A percentile compares a stretch with the other conserved stretches of the same genome.
These are phyloP conservation scores for Jackrogersella multiformis DNA, from an alignment of 495 filamentous ascomycete genomes.

Conservation along the genomic window DNA sequence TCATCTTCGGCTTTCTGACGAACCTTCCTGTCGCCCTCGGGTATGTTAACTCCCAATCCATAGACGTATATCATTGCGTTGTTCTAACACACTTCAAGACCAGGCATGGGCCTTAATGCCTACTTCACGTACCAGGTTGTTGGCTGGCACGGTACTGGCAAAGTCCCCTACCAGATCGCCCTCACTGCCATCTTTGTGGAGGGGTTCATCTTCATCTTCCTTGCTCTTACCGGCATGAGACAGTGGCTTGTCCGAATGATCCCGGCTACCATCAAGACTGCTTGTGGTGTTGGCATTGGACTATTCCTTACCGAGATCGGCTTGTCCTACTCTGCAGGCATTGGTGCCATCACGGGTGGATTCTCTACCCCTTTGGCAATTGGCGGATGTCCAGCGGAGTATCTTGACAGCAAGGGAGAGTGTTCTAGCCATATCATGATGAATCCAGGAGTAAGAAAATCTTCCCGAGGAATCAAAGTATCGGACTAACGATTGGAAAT, in stretches of 20 bases:
- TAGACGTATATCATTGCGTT: background rate
- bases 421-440: constrained; percentile 67
- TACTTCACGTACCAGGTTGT: constrained; percentile 91
- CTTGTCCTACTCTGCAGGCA: constrained; percentile 77
- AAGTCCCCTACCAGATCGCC: constrained; percentile 73
- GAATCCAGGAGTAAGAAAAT: constrained; percentile 64
- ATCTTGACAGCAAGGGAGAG: constrained; percentile 49
- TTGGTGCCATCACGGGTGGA: constrained; percentile 71
- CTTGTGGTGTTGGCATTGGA: constrained; percentile 82
- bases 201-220: constrained; percentile 68
- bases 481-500: constrained; percentile 32
- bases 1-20: constrained; percentile 63
- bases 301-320: constrained; percentile 82
- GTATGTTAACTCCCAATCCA: constrained; percentile 60
- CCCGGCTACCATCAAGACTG: constrained; percentile 80
- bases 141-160: constrained; percentile 72
- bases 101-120: constrained; percentile 85
- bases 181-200: constrained; percentile 87
- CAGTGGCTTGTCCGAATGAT: constrained; percentile 87
- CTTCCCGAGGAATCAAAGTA: background rate
- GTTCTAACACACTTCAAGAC: constrained; percentile 54
- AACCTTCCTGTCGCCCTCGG: constrained; percentile 64
- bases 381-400: constrained; percentile 67
- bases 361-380: constrained; percentile 71
- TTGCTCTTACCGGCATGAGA: constrained; percentile 80